Conservation (phyloP, 2,329 filamentous ascomycete species). For the Scortechinia acanthostroma region DNA sequence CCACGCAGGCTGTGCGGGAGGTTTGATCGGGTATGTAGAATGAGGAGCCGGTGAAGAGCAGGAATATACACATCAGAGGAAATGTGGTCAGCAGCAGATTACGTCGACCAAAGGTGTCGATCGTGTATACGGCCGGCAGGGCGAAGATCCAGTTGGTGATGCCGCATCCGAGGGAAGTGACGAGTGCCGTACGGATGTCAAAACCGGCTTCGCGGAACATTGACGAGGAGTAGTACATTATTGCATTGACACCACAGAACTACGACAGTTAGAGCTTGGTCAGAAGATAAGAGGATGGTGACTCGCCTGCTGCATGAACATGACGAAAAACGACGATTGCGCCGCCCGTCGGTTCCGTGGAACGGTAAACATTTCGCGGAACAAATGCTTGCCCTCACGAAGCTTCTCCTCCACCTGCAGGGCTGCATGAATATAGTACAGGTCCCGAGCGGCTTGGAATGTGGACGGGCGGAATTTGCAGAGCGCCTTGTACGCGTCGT, state of each 20-base stretch:
- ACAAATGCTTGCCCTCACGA: not conserved
- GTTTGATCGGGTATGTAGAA: constrained; percentile 27
- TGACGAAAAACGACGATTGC: constrained; percentile 23
- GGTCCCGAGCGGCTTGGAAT: constrained; percentile 52
- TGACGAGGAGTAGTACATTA: constrained; percentile 45
- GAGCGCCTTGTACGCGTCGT: constrained; percentile 46
- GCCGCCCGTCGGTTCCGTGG: constrained; percentile 24
- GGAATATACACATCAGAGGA: constrained; percentile 44
- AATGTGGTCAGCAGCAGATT: constrained; percentile 47
- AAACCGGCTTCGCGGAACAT: constrained; percentile 30
- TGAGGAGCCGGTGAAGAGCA: constrained; percentile 42
- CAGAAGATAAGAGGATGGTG: not conserved
- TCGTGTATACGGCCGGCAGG: constrained; percentile 48
- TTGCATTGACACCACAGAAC: constrained; percentile 36
- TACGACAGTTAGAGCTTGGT: not conserved
- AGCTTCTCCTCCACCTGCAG: constrained; percentile 30
- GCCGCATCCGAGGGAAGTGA: constrained; percentile 47
- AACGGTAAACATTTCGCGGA: constrained; percentile 25
- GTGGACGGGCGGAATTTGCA: constrained; percentile 45
- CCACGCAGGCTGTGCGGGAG: constrained; percentile 21
- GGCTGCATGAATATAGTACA: constrained; percentile 51
- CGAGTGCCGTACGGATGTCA: constrained; percentile 29
- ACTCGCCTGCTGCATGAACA: constrained; percentile 38
- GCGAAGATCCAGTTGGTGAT: constrained; percentile 50
- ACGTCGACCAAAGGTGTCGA: constrained; percentile 50